Conservation (phyloP, 495 filamentous ascomycete genomes). For the Daldinia childiae region DNA sequence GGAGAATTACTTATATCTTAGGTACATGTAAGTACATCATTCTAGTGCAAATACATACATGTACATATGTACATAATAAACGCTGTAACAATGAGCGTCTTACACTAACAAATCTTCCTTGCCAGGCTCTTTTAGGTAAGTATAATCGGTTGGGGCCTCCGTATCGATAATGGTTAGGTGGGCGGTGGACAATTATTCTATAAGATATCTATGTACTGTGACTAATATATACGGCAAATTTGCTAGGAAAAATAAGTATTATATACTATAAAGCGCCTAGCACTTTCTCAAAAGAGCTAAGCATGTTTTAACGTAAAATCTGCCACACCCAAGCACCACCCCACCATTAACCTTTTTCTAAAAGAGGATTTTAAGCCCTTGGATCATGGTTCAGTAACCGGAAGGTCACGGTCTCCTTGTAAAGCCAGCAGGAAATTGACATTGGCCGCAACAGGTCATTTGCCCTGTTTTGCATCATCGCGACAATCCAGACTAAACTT, state of each 20-base stretch:
- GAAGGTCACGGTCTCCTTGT: slow-evolving; percentile 8
- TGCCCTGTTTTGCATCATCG: slow-evolving; percentile 21
- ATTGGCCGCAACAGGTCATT: slow-evolving; percentile 28
- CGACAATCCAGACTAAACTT: slow-evolving; percentile 12
- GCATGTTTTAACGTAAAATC: slow-evolving; percentile 14
- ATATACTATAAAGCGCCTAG: slow-evolving; percentile 16
- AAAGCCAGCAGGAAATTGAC: slow-evolving; percentile 22
- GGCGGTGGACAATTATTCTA: neutral
- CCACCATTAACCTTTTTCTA: slow-evolving; percentile 37
- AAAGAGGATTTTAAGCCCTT: slow-evolving; percentile 29
- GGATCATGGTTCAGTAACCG: slow-evolving; percentile 34
- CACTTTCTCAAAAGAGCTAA: slow-evolving; percentile 36
- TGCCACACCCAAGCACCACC: slow-evolving; percentile 20
- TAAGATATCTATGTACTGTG: neutral
- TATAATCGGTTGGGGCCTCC: slow-evolving; percentile 9
- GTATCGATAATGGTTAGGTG: slow-evolving; percentile 1
- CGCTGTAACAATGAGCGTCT: neutral
- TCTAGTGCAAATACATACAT: too few relatives aligned
- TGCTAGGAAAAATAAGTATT: neutral
- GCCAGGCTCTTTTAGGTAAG: slow-evolving; percentile 4
- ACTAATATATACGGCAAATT: neutral
- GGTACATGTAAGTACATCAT: neutral
- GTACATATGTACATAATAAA: neutral
- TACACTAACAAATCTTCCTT: slow-evolving; percentile 5
- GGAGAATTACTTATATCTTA: neutral